Percentiles rank a stretch among this genome's conserved stretches.
Evolutionary conservation across 2,329 filamentous ascomycete genomes (phyloP).

Genomic region (Talaromyces sp.): DNA sequence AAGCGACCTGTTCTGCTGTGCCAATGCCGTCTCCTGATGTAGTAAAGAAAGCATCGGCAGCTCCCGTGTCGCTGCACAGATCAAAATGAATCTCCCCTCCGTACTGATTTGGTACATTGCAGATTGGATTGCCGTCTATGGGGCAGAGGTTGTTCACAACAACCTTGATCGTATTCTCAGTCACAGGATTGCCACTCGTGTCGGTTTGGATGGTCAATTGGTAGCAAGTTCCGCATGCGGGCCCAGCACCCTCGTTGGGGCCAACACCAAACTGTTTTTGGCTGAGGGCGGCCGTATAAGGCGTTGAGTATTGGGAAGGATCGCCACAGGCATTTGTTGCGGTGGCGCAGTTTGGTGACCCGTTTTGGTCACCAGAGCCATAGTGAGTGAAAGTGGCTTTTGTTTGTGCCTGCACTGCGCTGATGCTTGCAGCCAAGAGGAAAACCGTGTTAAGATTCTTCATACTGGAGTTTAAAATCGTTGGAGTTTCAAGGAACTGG

Average conservation of each 20-base stretch:
- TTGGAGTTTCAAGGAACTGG: neutral
- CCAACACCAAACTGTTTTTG: constrained; percentile 37
- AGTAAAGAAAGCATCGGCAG: constrained; percentile 32
- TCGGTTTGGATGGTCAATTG: constrained; percentile 32
- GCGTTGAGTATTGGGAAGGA: constrained; percentile 21
- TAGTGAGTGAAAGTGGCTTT: constrained; percentile 33
- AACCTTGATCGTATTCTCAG: constrained; percentile 33
- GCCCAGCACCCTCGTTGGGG: constrained; percentile 31
- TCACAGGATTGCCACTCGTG: constrained; percentile 17
- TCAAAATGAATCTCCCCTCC: constrained; percentile 40
- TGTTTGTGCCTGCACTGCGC: neutral
- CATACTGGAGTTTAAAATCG: neutral
- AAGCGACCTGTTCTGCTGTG: constrained; percentile 16
- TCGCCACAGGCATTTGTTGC: constrained; percentile 34
- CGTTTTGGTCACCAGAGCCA: constrained; percentile 27
- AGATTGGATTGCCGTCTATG: constrained; percentile 33
- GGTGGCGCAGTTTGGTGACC: constrained; percentile 32
- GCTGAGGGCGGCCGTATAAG: constrained; percentile 34
- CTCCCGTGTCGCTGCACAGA: constrained; percentile 36
- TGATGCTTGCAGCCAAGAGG: neutral
- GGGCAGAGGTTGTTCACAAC: constrained; percentile 41
- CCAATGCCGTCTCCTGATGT: constrained; percentile 26
- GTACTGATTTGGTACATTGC: constrained; percentile 32
- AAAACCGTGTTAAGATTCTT: neutral
- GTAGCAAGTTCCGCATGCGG: constrained; percentile 38